A percentile compares a stretch with the other conserved stretches of the same genome.
Conservation (phyloP, 306 rosid species). For the Dalbergia cultrata region DNA sequence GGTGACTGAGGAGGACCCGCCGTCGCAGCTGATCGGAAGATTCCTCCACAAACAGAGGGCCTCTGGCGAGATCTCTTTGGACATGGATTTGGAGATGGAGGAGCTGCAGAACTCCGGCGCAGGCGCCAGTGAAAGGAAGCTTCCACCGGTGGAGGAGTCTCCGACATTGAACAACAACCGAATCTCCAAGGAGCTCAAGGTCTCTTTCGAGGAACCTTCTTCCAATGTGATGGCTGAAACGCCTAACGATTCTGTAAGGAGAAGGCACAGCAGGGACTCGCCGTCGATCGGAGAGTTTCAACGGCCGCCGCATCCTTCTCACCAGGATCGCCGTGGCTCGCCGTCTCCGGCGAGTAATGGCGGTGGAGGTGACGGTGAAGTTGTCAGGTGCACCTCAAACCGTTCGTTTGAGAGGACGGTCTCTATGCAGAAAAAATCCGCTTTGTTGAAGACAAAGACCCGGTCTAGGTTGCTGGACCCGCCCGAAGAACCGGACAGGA, state of each 20-base stretch:
- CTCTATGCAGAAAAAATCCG: constrained; percentile 66
- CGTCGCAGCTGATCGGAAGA: constrained; percentile 75
- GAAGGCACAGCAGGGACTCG: constrained; percentile 61
- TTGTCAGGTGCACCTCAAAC: constrained; percentile 76
- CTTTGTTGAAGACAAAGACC: constrained; percentile 62
- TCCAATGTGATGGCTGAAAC: background rate
- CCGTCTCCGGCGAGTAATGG: constrained; percentile 17
- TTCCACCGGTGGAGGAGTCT: constrained; percentile 69
- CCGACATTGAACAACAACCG: constrained; percentile 42
- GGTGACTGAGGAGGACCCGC: constrained; percentile 66
- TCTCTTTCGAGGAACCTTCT: constrained; percentile 62
- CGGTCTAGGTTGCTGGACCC: constrained; percentile 87
- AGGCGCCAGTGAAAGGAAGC: constrained; percentile 25
- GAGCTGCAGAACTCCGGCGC: constrained; percentile 60
- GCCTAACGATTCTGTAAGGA: constrained; percentile 51
- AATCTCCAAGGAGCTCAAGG: constrained; percentile 64
- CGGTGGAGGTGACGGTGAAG: constrained; percentile 53
- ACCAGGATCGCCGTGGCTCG: constrained; percentile 40
- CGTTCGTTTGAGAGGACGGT: constrained; percentile 63
- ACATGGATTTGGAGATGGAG: constrained; percentile 96
- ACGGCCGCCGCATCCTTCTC: constrained; percentile 50
- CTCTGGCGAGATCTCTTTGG: constrained; percentile 75
- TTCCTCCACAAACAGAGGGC: constrained; percentile 80
- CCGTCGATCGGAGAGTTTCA: constrained; percentile 33
- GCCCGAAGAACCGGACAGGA: constrained; percentile 62